Conservation (phyloP, 257 asterid species). For the Solanum sejunctum region DNA sequence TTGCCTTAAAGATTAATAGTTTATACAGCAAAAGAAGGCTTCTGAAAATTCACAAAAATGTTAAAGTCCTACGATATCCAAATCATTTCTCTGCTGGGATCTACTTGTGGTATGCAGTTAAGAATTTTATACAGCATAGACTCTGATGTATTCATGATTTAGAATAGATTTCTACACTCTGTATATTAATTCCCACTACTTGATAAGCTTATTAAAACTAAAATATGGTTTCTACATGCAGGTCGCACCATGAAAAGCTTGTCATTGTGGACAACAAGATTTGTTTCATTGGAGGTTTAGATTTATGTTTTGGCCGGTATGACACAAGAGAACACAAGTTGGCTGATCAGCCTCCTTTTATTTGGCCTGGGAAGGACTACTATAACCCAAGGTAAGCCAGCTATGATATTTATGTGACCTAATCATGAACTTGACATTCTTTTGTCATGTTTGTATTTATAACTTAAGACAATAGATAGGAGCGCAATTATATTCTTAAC, state of each 20-base stretch:
- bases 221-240: constrained; percentile 17
- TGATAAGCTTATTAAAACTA: neutral
- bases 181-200: neutral
- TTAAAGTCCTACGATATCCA: constrained; percentile 74
- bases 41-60: constrained; percentile 73
- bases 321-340: constrained; percentile 73
- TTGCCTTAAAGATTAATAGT: constrained; percentile 91
- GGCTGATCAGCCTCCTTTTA: constrained; percentile 52
- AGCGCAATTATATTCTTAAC: neutral
- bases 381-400: constrained; percentile 72
- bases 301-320: constrained; percentile 90
- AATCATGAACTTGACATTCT: neutral
- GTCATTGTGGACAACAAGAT: constrained; percentile 77
- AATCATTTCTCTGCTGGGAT: constrained; percentile 76
- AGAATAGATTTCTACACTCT: neutral
- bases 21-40: constrained; percentile 69
- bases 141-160: neutral
- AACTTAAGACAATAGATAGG: neutral
- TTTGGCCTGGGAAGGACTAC: constrained; percentile 97
- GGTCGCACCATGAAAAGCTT: constrained; percentile 98
- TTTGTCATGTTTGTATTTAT: neutral
- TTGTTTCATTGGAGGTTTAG: constrained; percentile 86
- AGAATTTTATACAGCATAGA: neutral
- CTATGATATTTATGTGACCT: neutral
- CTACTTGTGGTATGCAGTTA: constrained; percentile 60